Base-by-base conservation (phyloP, 2,329 filamentous ascomycete species). In the Xylariaceae sp. region DNA sequence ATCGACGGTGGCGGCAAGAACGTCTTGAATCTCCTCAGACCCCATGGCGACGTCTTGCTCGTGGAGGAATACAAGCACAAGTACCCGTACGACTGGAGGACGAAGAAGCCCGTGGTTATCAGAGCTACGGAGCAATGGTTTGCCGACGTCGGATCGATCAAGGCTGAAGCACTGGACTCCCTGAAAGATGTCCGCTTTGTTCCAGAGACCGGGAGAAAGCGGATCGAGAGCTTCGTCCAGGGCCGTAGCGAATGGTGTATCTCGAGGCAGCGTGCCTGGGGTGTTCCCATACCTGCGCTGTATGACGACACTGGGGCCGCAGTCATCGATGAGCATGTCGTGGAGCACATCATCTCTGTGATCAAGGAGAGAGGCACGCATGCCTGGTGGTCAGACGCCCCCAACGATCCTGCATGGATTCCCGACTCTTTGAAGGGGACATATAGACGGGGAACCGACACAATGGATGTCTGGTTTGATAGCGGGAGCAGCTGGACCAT, bases 401-500 rank as follows among this genome's bases (percentile, higher is more conserved):
- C 73, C 2, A 75, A 89, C 45, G 88, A 97, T 36, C 66, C 73
- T 16, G 77, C 76, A 1, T 98, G 90, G 90, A 71, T 94, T 21
- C 78, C 81, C 2, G 63, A 76, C 5, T 73, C 76, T 8, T 67
- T 95, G 2, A 65, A 66, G 21, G 66, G 69, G 7, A 57, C 66
- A 4, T 92, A 83, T 57, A 70, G 75, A 33, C 83, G 92, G 46
- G 90, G 90, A 11, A 85, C 72, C 30, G 92, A 98, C 56, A 98
- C 92, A 0, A 98, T 98, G 92, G 92, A 98, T 61, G 92, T 98
- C 8, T 98, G 92, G 92, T 98, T 98, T 53, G 92, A 98, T 61
- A 97, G 92, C 50, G 92, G 92, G 5, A 95, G 85, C 34, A 95
- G 88, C 56, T 98, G 92, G 92, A 84, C 71, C 3, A 71, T 77